Conservation (phyloP, 768 basidiomycete genomes). For the Tephrocybe sp. region DNA sequence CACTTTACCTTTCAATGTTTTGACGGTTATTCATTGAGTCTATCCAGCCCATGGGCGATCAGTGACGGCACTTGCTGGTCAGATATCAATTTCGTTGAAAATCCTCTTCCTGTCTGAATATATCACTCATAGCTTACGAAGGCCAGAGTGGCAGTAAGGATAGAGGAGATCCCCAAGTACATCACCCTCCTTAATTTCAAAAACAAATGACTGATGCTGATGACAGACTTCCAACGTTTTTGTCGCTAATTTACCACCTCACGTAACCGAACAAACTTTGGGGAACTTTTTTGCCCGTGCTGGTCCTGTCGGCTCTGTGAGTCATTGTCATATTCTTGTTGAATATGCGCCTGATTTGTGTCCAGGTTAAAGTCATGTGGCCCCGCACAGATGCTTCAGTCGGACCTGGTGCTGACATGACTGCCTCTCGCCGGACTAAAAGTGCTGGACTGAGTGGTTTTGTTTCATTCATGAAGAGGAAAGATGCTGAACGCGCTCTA, state of each 20-base stretch:
- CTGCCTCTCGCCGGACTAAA: conserved; percentile 64
- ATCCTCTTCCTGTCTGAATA: conserved; percentile 1
- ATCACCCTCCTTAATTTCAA: conserved; percentile 12
- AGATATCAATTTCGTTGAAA: conserved; percentile 19
- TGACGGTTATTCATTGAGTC: conserved; percentile 1
- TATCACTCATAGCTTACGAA: conserved; percentile 66
- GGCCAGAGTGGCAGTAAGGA: conserved; percentile 89
- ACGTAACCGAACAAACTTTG: conserved; percentile 81
- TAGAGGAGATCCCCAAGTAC: conserved; percentile 80
- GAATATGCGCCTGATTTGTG: not conserved
- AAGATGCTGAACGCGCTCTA: conserved; percentile 85
- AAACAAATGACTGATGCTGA: not conserved
- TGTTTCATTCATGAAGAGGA: conserved; percentile 93
- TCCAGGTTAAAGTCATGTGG: conserved; percentile 96
- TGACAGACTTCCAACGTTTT: conserved; percentile 90
- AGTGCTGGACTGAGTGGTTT: conserved; percentile 88
- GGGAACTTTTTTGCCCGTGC: conserved; percentile 89
- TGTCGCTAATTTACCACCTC: conserved; percentile 87
- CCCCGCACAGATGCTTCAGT: conserved; percentile 74
- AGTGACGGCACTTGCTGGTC: conserved; percentile 87
- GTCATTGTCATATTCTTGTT: conserved; percentile 16
- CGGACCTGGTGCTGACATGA: conserved; percentile 77
- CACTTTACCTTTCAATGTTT: not conserved
- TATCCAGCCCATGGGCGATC: conserved; percentile 62
- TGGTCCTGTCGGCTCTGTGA: conserved; percentile 90